These are phyloP conservation scores for Penicillium simplicissimum DNA, from an alignment of 495 filamentous ascomycete species.

Conservation along the genomic window DNA sequence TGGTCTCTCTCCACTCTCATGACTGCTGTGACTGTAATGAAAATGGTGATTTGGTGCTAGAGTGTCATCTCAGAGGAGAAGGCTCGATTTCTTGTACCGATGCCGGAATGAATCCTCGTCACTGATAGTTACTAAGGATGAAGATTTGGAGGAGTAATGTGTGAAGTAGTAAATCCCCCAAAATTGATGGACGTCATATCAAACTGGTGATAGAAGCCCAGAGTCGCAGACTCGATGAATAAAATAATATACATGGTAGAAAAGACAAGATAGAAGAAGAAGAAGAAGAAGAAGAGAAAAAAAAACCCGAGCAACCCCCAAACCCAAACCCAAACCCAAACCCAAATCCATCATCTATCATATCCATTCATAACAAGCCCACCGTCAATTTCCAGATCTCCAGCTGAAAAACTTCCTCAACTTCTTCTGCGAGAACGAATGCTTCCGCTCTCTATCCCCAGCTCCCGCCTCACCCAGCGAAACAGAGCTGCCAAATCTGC, in stretches of 20 bases:
- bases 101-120: too few relatives aligned
- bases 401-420: conserved; percentile 33
- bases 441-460: conserved; percentile 13
- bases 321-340: neutral
- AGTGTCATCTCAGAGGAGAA: too few relatives aligned
- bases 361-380: neutral
- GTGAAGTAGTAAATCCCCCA: neutral
- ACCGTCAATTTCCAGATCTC: conserved; percentile 23
- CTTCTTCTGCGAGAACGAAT: conserved; percentile 14
- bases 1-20: too few relatives aligned
- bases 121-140: too few relatives aligned
- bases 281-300: conserved; percentile 16
- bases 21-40: too few relatives aligned
- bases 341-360: conserved; percentile 8
- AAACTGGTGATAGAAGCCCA: neutral
- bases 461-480: conserved; percentile 7
- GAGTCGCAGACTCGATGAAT: conserved; percentile 17
- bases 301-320: neutral
- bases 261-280: conserved; percentile 20
- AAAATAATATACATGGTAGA: conserved; percentile 9
- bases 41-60: too few relatives aligned
- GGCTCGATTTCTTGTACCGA: too few relatives aligned
- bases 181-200: neutral
- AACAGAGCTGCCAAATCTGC: conserved; percentile 19
- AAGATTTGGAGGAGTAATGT: too few relatives aligned